Evolutionary conservation across 495 filamentous ascomycete genomes (phyloP), one percentile per base, ranked within the genome.

Genomic region (Copromyces sp.): DNA sequence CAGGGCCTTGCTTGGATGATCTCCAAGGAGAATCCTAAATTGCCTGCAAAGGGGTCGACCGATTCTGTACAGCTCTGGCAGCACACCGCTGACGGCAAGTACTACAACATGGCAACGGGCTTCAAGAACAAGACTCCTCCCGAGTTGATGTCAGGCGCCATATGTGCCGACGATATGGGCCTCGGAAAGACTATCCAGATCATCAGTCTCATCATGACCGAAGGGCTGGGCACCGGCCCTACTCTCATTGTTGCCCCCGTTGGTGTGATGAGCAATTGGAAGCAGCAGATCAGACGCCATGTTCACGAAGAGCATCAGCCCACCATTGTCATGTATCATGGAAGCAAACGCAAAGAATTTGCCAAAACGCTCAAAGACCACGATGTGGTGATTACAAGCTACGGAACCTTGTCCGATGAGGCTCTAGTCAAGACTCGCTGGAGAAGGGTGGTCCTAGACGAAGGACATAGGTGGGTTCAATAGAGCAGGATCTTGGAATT

Each of bases 141-240:
- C 0, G 75, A 77, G 4, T 83, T 97, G 24, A 88, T 91, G 1
- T 92, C 89, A 75, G 95, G 94, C 61, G 94, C 94, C 41, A 92
- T 97, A 40, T 83, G 97, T 14, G 93, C 93, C 35, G 94, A 98
- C 79, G 94, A 98, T 74, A 98, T 98, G 94, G 94, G 94, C 4
- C 83, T 98, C 7, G 94, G 94, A 16, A 98, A 98, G 81, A 98
- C 94, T 1, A 85, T 98, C 8, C 92, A 97, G 79, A 88, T 93
- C 45, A 95, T 97, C 72, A 90, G 92, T 69, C 78, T 97, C 39
- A 91, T 98, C 53, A 80, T 94, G 74, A 87, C 90, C 8, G 84
- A 81, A 17, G 86, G 85, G 4, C 78, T 84, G 24, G 88, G 87
- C 16, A 84, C 86, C 29, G 53, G 53, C 14, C 29, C 53, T 17